Percentiles rank a stretch among this genome's conserved stretches.
Evolutionary conservation across 2,329 filamentous ascomycete genomes (phyloP).

Genomic region (Cadophora malorum): DNA sequence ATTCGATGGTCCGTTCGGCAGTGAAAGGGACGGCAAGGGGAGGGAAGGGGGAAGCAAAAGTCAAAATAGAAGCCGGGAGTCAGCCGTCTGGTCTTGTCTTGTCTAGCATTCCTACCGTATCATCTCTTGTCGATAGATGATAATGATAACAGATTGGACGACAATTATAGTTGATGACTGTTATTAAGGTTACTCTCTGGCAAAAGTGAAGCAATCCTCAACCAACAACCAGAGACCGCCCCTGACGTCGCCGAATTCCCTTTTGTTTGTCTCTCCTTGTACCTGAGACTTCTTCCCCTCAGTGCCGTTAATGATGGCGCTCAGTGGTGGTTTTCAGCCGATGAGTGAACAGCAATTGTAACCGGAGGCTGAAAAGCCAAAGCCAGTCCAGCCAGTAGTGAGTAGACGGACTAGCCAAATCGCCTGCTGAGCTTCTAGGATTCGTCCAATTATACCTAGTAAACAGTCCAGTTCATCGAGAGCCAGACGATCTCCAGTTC

Average conservation of each 20-base stretch:
- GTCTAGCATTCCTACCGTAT: not conserved
- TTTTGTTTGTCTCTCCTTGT: conserved; percentile 14
- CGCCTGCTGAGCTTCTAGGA: not conserved
- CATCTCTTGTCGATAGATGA: not conserved
- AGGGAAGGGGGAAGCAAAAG: not conserved
- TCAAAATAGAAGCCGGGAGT: conserved; percentile 4
- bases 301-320: not conserved
- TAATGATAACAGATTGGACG: not conserved
- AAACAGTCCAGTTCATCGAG: not conserved
- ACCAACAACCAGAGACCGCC: not conserved
- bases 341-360: not conserved
- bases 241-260: not conserved
- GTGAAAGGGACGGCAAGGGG: not conserved
- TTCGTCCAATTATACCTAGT: not conserved
- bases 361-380: conserved; percentile 1
- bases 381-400: not conserved
- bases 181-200: not conserved
- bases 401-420: not conserved
- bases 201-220: not conserved
- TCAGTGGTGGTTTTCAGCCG: not conserved
- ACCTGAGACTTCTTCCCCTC: conserved; percentile 8
- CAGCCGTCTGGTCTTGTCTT: not conserved
- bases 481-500: conserved; percentile 4
- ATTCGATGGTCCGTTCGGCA: conserved; percentile 8
- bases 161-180: not conserved